Percentiles rank a stretch among this genome's conserved stretches.
Conservation (phyloP, 2,329 filamentous ascomycete genomes). For the Botryotinia calthae region DNA sequence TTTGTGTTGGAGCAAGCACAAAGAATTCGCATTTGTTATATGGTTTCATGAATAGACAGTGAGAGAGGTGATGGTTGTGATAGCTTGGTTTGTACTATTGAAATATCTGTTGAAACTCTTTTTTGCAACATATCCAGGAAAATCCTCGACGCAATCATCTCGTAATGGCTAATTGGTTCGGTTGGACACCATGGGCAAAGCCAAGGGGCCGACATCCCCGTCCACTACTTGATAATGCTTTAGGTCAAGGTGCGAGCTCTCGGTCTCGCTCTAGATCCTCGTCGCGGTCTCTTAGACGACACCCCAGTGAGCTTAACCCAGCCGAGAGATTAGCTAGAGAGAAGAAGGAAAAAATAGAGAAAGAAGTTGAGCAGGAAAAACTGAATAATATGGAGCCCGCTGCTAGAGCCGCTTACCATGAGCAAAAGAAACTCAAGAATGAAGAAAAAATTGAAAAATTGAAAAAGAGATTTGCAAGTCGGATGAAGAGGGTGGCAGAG, state of each 20-base stretch:
- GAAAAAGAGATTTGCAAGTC: not conserved
- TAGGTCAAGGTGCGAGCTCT: too few species aligned
- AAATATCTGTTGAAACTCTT: not conserved
- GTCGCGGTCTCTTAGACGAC: not conserved
- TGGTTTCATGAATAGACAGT: not conserved
- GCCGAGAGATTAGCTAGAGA: not conserved
- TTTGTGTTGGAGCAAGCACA: not conserved
- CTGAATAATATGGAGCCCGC: not conserved
- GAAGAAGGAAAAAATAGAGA: not conserved
- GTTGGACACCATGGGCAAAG: not conserved
- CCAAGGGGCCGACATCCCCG: too few species aligned
- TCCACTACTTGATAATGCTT: not conserved
- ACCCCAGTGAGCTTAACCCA: not conserved
- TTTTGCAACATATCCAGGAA: not conserved
- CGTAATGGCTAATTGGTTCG: constrained; percentile 2
- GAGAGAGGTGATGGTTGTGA: not conserved
- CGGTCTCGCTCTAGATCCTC: not conserved
- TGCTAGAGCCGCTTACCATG: not conserved
- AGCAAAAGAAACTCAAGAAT: not conserved
- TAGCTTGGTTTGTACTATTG: not conserved
- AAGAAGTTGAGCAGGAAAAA: not conserved
- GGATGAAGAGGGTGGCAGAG: not conserved
- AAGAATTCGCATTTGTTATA: constrained; percentile 11
- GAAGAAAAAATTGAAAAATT: not conserved
- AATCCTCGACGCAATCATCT: not conserved